Percentiles rank a stretch among this genome's conserved stretches.
These are phyloP conservation scores for Dipteronia sinensis DNA, from an alignment of 345 rosid species.

Conservation along the genomic window DNA sequence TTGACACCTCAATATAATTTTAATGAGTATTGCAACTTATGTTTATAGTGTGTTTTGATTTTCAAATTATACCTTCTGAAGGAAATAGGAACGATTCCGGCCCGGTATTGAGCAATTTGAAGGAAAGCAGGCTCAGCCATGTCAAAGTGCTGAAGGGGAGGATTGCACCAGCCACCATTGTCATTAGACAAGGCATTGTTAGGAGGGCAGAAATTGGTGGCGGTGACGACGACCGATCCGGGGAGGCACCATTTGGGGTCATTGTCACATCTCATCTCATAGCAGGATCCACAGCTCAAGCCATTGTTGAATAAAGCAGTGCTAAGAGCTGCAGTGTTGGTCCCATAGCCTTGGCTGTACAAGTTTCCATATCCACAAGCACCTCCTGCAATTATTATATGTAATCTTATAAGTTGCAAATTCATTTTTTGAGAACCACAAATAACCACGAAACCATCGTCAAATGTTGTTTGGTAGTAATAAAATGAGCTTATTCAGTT, in stretches of 20 bases:
- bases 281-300: conserved; percentile 76
- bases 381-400: conserved; percentile 48
- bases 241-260: conserved; percentile 76
- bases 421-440: too few relatives aligned
- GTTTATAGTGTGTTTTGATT: too few relatives aligned
- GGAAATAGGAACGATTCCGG: conserved; percentile 92
- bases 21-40: too few relatives aligned
- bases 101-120: conserved; percentile 88
- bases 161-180: conserved; percentile 99
- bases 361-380: conserved; percentile 83
- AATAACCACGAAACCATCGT: too few relatives aligned
- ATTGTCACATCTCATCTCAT: conserved; percentile 63
- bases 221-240: conserved; percentile 68
- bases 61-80: conserved; percentile 59
- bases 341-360: conserved; percentile 76
- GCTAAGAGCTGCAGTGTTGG: conserved; percentile 78
- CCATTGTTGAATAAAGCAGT: conserved; percentile 82
- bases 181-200: conserved; percentile 65
- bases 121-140: conserved; percentile 94
- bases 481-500: too few relatives aligned
- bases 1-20: too few relatives aligned
- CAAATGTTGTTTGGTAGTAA: too few relatives aligned
- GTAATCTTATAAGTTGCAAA: background rate
- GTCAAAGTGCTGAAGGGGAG: conserved; percentile 96
- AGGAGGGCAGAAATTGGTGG: conserved; percentile 92